These are phyloP conservation scores for Leptomonas seymouri DNA, from an alignment of 208 protist genomes.

Conservation along the genomic window DNA sequence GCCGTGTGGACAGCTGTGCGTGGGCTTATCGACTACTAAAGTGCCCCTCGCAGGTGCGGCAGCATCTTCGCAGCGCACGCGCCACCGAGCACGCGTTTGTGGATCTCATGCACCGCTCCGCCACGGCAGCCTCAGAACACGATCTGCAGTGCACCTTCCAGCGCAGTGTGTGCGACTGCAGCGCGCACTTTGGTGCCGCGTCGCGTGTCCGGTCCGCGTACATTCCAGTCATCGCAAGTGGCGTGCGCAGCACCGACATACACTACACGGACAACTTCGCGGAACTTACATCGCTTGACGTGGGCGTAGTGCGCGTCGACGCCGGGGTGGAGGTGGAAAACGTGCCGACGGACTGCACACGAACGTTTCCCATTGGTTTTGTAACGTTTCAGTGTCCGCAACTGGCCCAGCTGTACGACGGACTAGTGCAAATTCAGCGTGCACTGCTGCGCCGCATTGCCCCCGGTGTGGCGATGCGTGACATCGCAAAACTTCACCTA, in stretches of 20 bases:
- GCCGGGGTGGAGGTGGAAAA: conserved; percentile 49
- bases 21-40: conserved; percentile 40
- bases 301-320: conserved; percentile 52
- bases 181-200: conserved; percentile 18
- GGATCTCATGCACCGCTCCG: conserved; percentile 28
- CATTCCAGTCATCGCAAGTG: conserved; percentile 59
- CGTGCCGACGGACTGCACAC: conserved; percentile 71
- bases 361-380: conserved; percentile 48
- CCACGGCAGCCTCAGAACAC: conserved; percentile 29
- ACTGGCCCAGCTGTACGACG: conserved; percentile 32
- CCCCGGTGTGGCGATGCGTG: conserved; percentile 27
- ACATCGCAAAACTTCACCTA: conserved; percentile 39
- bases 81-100: conserved; percentile 49
- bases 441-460: conserved; percentile 32
- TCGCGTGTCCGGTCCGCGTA: conserved; percentile 40
- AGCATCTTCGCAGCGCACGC: conserved; percentile 48
- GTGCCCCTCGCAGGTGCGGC: conserved; percentile 36
- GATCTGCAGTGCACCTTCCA: conserved; percentile 38
- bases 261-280: conserved; percentile 61
- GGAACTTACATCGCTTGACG: neutral
- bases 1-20: conserved; percentile 2
- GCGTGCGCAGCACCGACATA: conserved; percentile 40
- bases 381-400: conserved; percentile 12
- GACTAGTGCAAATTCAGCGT: conserved; percentile 48
- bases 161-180: conserved; percentile 22